Evolutionary conservation across 768 basidiomycete genomes (phyloP), one percentile per base, ranked within the genome.

Genomic region (Mycena filopes): DNA sequence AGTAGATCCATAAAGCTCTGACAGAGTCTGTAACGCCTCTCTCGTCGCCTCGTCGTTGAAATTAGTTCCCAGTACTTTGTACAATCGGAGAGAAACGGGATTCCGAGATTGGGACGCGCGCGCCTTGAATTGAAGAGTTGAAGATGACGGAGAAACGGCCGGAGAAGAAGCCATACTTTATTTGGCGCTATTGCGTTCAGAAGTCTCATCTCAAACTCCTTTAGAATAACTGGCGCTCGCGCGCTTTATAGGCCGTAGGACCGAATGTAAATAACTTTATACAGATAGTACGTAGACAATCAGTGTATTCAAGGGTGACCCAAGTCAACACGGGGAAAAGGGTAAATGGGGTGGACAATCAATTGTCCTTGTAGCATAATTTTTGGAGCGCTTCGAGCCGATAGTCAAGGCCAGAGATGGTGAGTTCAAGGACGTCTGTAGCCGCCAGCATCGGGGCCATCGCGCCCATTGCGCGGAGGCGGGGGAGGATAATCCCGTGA

Each of bases 31-130:
- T 15, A 98, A 80, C 3, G 95, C 95, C 70, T 97, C 92, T 28
- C 83, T 82, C 1, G 93, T 94, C 8, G 89, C 86, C 40, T 87
- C 82, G 70, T 94, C 93, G 28, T 92, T 88, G 63, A 91, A 95
- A 51, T 85, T 91, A 2, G 91, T 91, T 38, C 92, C 89, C 21
- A 97, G 82, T 65, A 96, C 90, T 78, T 98, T 98, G 78, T 95
- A 96, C n/a, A 97, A 80, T 13, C 96, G 85, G 0, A 92, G 78
- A n/a, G 94, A 88, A 42, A 96, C 84, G 2, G 96, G 95, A 71
- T 92, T 93, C 64, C 87, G 84, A 11, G 73, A 50, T 59, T 79
- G 80, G 10, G 74, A 48, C n/a, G 69, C 53, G 53, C 69, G 69
- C 45, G 68, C 59, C 48, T 72, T 68, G 42, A 55, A 67, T 42